Base-by-base conservation (phyloP, 352 stramenopile genomes). In the Pythium scleroteichum region DNA sequence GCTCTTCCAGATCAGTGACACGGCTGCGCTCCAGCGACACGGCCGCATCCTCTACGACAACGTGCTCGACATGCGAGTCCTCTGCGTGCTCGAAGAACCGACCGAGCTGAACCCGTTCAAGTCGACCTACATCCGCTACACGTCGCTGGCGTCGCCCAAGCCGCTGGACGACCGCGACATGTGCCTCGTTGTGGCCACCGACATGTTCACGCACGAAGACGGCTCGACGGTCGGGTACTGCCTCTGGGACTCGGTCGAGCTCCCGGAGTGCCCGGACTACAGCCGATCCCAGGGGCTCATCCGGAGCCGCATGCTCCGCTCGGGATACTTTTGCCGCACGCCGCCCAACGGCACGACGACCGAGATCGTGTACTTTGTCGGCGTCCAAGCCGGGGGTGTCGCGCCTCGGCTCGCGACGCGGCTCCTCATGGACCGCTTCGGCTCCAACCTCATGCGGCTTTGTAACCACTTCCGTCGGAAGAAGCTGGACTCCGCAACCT, bases 361-460 rank as follows among this genome's bases (percentile, higher is more conserved):
- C 32, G 84, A 88, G 67, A 83, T 88, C 32, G 74, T 88, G 23
- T 86, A 88, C 62, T 68, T 88, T 53, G 64, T 84, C 10, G 78
- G 76, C 2, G 52, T 80, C 20, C 66, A 82, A 35, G 50, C 58
- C 44, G 74, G 70, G 7, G 73, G 74, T 0, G 64, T 57, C 33
- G 64, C 68, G 4, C 72, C 72, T 3, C 59, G 66, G 12, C 55
- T 87, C 35, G 74, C 71, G 4, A 56, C 71, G 10, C 41, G 66
- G 33, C 22, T 80, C 3, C 17, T 76, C 9, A 85, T 85, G 69
- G 66, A 84, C 9, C 54, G 60, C 16, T 82, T 80, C 51, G 76
- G 76, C 9, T 48, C 57, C 10, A 79, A 72, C n/a, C 54, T 88
- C 39, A 47, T 17, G 10, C 75, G 72, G 2, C 42, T 88, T 8